Evolutionary conservation across 2,329 filamentous ascomycete genomes (phyloP).

Genomic region (Fusarium nurragi): DNA sequence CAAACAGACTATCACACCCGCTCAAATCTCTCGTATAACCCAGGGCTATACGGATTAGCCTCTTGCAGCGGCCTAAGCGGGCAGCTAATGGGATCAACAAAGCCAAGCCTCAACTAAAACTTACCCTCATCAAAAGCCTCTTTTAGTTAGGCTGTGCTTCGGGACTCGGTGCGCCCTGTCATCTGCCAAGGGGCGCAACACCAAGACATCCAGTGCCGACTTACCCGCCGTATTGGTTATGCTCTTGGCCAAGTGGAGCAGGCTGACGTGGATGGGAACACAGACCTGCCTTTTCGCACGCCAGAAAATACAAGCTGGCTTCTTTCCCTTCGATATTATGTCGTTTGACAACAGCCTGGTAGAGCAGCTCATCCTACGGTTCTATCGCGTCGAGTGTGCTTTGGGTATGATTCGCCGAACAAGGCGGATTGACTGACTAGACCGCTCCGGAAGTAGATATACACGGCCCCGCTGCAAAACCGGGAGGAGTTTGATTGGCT

Average conservation of each 20-base stretch:
- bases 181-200: constrained; percentile 30
- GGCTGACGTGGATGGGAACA: constrained; percentile 37
- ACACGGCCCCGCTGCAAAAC: background rate
- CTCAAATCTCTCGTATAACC: too few species aligned
- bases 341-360: background rate
- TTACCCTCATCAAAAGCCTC: background rate
- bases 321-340: background rate
- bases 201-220: constrained; percentile 20
- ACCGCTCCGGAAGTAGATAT: background rate
- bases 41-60: too few species aligned
- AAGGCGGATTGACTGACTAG: constrained; percentile 14
- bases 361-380: background rate
- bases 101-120: background rate
- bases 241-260: constrained; percentile 41
- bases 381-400: background rate
- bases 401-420: constrained; percentile 14
- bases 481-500: constrained; percentile 3
- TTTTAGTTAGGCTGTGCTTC: background rate
- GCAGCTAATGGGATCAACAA: background rate
- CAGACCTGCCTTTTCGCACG: background rate
- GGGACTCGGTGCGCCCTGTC: background rate
- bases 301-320: background rate
- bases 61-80: too few species aligned
- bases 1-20: too few species aligned
- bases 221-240: constrained; percentile 17